Evolutionary conservation across 495 filamentous ascomycete genomes (phyloP).

Genomic region (Aspergillus steynii): DNA sequence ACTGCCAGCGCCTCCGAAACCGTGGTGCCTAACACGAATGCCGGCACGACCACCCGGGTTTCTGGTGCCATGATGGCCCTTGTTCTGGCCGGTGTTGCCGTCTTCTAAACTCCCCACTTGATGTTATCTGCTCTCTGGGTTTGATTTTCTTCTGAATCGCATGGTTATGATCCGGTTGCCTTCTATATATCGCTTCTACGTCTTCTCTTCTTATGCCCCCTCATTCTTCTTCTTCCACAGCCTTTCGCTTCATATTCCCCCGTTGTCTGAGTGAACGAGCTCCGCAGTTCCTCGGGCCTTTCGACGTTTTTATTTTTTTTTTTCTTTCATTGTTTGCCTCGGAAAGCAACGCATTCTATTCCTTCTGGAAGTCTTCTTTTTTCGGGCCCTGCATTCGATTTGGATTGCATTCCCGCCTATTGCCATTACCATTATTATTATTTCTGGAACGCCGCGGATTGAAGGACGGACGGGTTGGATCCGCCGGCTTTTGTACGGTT

Average conservation of each 20-base stretch:
- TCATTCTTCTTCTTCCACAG: conserved; percentile 1
- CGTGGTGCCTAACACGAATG: conserved; percentile 26
- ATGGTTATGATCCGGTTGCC: background rate
- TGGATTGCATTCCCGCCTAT: background rate
- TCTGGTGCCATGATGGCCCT: conserved; percentile 42
- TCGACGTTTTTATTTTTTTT: background rate
- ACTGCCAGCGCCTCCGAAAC: conserved; percentile 22
- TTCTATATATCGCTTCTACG: conserved; percentile 5
- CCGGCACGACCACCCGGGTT: conserved; percentile 36
- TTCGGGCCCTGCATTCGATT: conserved; percentile 1
- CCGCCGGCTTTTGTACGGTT: conserved; percentile 14
- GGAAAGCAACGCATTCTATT: conserved; percentile 11
- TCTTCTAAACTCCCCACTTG: conserved; percentile 30
- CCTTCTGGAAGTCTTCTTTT: conserved; percentile 5
- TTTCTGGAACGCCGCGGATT: conserved; percentile 3
- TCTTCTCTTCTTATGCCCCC: conserved; percentile 9
- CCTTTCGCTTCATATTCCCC: background rate
- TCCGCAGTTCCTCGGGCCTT: conserved; percentile 6
- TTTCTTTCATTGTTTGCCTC: conserved; percentile 6
- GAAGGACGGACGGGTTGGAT: conserved; percentile 4
- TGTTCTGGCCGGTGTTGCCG: conserved; percentile 32
- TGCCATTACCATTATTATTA: conserved; percentile 11
- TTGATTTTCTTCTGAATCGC: conserved; percentile 14
- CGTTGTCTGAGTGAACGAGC: conserved; percentile 7
- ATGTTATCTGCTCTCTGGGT: conserved; percentile 8